phyloP scores from a whole-genome alignment of 208 protist species.

The Acanthamoeba castellanii region DNA sequence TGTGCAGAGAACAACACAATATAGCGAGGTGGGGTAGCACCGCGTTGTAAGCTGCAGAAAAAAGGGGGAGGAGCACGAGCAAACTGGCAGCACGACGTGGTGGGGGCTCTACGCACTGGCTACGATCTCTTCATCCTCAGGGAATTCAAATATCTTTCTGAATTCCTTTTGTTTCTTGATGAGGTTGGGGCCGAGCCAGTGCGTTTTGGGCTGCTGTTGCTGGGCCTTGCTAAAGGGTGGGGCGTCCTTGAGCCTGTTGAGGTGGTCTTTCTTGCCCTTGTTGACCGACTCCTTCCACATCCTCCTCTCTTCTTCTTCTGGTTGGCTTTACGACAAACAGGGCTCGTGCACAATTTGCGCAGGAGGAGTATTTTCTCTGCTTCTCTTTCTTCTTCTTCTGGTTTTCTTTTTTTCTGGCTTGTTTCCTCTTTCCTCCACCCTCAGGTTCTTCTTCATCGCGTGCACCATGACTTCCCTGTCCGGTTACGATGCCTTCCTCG shows the following conservation, averaged over 20 bases:
- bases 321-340: no score
- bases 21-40: not conserved
- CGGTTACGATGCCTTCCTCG: conserved; percentile 4
- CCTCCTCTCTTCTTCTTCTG: not conserved
- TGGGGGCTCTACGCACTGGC: conserved; percentile 36
- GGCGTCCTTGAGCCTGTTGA: not conserved
- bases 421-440: not conserved
- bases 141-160: conserved; percentile 17
- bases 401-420: not conserved
- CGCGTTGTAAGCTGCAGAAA: not conserved
- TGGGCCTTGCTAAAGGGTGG: not conserved
- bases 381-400: not conserved
- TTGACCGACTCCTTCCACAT: not conserved
- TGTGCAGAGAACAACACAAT: not conserved
- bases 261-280: not conserved
- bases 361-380: not conserved
- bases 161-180: conserved; percentile 61
- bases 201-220: not conserved
- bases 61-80: not conserved
- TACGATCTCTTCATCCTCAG: conserved; percentile 55
- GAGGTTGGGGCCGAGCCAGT: not conserved
- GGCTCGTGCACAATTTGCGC: no score
- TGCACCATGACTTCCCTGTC: not conserved
- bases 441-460: not conserved
- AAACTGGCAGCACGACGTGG: no score